phyloP scores from a whole-genome alignment of 140 eudicot genomes.

The Oenanthe javanica region DNA sequence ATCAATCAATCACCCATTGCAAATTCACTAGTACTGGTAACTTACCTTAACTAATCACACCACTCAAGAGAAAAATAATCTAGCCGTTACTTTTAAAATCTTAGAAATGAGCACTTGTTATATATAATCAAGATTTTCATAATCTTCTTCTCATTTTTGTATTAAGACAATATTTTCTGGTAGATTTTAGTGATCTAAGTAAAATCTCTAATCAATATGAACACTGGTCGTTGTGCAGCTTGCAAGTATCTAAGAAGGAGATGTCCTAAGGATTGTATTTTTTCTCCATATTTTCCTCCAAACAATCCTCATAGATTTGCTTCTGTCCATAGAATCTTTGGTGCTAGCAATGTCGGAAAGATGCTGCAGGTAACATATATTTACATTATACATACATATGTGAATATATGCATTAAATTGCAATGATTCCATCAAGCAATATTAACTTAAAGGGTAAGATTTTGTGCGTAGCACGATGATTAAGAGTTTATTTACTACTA shows the following conservation, averaged over 20 bases:
- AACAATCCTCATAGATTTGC: conserved; percentile 28
- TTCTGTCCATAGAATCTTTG: conserved; percentile 32
- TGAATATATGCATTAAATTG: no score
- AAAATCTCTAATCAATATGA: conserved; percentile 13
- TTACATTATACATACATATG: no score
- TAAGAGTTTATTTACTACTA: background rate
- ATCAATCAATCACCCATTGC: background rate
- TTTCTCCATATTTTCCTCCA: conserved; percentile 32
- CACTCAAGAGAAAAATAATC: background rate
- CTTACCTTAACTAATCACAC: background rate
- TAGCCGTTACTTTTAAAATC: conserved; percentile 4
- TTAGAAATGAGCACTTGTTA: background rate
- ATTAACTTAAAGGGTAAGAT: no score
- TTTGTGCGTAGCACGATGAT: background rate
- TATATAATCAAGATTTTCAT: conserved; percentile 9
- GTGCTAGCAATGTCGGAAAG: conserved; percentile 35
- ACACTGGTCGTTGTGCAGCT: conserved; percentile 31
- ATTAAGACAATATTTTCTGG: conserved; percentile 4
- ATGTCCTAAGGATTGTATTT: conserved; percentile 34
- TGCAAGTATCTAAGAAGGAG: conserved; percentile 40
- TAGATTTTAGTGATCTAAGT: background rate
- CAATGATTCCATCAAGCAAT: no score
- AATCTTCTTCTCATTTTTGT: background rate
- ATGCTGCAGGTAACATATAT: conserved; percentile 26
- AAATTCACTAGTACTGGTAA: background rate